Conservation (phyloP, 1,284 basidiomycete species). For the Trichosporon inkin region DNA sequence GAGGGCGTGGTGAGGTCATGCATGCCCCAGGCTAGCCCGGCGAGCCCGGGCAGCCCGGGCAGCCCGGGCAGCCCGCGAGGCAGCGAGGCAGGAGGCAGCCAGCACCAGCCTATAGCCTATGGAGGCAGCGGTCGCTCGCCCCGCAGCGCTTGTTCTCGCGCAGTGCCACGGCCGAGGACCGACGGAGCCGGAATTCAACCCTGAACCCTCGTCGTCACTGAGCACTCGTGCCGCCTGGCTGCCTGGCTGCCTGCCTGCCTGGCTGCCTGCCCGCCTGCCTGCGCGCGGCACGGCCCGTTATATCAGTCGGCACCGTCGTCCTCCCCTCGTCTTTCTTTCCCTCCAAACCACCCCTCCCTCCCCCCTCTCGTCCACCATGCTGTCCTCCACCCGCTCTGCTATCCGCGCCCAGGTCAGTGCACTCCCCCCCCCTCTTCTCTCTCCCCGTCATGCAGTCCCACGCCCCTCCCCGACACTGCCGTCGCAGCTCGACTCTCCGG, state of each 20-base stretch:
- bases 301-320: constrained; percentile 7
- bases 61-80: no score
- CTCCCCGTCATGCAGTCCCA: not conserved
- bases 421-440: not conserved
- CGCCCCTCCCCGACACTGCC: not conserved
- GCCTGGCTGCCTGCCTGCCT: no score
- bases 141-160: no score
- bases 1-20: not conserved
- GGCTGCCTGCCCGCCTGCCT: no score
- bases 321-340: constrained; percentile 6
- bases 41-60: no score
- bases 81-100: no score
- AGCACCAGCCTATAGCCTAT: no score
- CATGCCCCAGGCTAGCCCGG: no score
- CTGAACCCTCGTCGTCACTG: constrained; percentile 7
- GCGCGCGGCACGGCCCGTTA: not conserved
- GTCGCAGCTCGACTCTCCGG: not conserved
- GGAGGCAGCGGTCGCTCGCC: no score
- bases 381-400: constrained; percentile 25
- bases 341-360: not conserved
- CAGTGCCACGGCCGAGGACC: constrained; percentile 7
- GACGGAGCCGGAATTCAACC: constrained; percentile 8
- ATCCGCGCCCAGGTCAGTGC: constrained; percentile 37
- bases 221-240: not conserved
- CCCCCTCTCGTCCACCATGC: constrained; percentile 18